Base-by-base conservation (phyloP, 2,329 filamentous ascomycete genomes). In the Colletotrichum echinochloae region DNA sequence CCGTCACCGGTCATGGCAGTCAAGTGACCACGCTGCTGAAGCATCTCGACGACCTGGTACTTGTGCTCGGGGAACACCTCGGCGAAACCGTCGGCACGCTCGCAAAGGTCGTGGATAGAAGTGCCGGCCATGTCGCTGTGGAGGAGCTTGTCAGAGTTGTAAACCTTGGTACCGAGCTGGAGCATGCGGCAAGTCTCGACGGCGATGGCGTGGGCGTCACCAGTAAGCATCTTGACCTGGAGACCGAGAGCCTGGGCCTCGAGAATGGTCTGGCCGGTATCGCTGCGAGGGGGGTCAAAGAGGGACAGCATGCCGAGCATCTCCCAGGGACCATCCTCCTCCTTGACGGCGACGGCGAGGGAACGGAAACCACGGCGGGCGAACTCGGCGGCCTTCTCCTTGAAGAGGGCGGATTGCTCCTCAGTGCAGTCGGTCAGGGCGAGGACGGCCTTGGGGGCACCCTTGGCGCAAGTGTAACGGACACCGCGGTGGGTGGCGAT, bases 141-240 rank as follows among this genome's bases (percentile, higher is more conserved):
- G 76, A 93, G 92, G 74, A 94, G 88, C 83, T 90, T 91, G 79
- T 92, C 89, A 71, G 91, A 93, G 85, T 93, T 92, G 86, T 94
- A 94, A 74, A 94, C 91, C 86, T 93, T 93, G 79, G 91, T 93
- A 76, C 91, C 91, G 70, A 94, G 89, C 74, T 91, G 90, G 79
- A 94, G 86, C 90, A 93, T 93, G 85, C 93, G 92, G 88, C 91
- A 94, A 75, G 91, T 94, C 83, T 94, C 91, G 85, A 93, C 93
- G 70, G 91, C 91, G 74, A 94, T 94, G 76, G 91, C 91, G 76
- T 93, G 92, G 74, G 91, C 91, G 79, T 94, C 91, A 88, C 91
- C 91, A 83, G 91, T 94, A 81, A 94, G 85, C 91, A 94, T 94
- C 89, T 94, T 94, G 75, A 94, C 91, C 74, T 88, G 89, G 41